phyloP scores from a whole-genome alignment of 208 protist species.

The Leishmania arabica region DNA sequence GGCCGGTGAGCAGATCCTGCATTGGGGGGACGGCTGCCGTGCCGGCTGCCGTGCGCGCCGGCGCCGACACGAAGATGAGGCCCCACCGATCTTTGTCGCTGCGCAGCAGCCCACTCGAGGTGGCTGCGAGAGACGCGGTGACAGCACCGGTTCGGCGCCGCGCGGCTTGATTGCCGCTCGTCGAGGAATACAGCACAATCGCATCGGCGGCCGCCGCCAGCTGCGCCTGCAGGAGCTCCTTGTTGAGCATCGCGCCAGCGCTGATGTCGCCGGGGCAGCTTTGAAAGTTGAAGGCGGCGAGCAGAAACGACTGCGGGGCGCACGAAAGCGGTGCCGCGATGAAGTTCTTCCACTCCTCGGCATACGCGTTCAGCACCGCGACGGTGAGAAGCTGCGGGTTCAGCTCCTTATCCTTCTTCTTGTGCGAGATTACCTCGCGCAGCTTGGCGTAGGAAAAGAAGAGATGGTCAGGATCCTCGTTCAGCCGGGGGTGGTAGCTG shows the following conservation, averaged over 20 bases:
- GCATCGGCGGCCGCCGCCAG: conserved; percentile 62
- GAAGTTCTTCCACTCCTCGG: conserved; percentile 87
- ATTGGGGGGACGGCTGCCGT: conserved; percentile 71
- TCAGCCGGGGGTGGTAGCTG: conserved; percentile 36
- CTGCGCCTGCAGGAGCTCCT: conserved; percentile 85
- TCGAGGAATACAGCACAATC: conserved; percentile 35
- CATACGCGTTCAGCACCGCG: conserved; percentile 78
- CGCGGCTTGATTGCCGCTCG: conserved; percentile 19
- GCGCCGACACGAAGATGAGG: conserved; percentile 79
- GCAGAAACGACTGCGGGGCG: conserved; percentile 66
- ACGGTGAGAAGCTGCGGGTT: conserved; percentile 69
- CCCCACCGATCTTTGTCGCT: conserved; percentile 39
- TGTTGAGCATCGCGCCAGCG: conserved; percentile 61
- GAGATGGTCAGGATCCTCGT: conserved; percentile 83
- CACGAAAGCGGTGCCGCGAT: conserved; percentile 71
- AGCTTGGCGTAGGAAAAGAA: conserved; percentile 85
- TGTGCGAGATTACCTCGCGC: conserved; percentile 73
- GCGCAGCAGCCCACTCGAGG: conserved; percentile 15
- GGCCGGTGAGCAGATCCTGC: conserved; percentile 86
- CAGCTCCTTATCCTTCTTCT: conserved; percentile 64
- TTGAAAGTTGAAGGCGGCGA: conserved; percentile 78
- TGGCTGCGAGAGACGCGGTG: conserved; percentile 1
- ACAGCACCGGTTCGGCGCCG: conserved; percentile 30
- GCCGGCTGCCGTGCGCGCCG: conserved; percentile 37
- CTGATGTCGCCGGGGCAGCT: conserved; percentile 31